Percentiles rank a stretch among this genome's conserved stretches.
phyloP scores from a whole-genome alignment of 2,329 filamentous ascomycete genomes.

The Colletotrichum camelliae region DNA sequence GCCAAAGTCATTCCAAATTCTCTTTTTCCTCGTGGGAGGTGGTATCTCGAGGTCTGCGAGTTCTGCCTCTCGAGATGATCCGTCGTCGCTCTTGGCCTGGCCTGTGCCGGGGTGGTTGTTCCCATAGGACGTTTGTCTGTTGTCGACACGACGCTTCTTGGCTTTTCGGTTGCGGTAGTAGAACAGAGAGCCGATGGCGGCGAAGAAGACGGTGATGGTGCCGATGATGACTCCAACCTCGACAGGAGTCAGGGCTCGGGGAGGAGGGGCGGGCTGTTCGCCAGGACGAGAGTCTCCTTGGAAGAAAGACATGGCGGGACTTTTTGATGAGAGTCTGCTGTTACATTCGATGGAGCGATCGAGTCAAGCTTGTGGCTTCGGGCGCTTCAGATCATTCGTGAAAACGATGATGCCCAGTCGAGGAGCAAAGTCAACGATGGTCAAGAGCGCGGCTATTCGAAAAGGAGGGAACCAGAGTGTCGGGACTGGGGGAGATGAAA shows the following conservation, averaged over 20 bases:
- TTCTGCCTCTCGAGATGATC: background rate
- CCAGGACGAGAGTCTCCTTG: conserved; percentile 17
- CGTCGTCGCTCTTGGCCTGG: background rate
- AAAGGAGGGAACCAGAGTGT: background rate
- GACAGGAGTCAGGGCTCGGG: conserved; percentile 25
- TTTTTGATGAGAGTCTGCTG: background rate
- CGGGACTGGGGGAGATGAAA: background rate
- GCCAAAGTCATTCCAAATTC: background rate
- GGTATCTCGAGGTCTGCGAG: background rate
- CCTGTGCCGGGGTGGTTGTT: background rate
- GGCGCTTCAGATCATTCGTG: background rate
- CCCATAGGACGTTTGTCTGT: background rate
- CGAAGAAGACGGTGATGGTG: conserved; percentile 26
- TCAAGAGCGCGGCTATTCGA: background rate
- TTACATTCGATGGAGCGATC: background rate
- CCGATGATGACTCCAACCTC: conserved; percentile 33
- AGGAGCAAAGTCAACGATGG: background rate
- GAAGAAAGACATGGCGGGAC: conserved; percentile 17
- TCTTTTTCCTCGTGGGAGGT: background rate
- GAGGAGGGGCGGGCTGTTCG: conserved; percentile 10
- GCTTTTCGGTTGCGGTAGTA: conserved; percentile 22
- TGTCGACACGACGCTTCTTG: conserved; percentile 1
- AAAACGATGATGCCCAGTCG: background rate
- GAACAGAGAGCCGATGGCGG: conserved; percentile 28
- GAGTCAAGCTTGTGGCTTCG: background rate